Evolutionary conservation across 192 early-diverging fungal genomes (phyloP), one percentile per base, ranked within the genome.

Genomic region (Mortierella claussenii): DNA sequence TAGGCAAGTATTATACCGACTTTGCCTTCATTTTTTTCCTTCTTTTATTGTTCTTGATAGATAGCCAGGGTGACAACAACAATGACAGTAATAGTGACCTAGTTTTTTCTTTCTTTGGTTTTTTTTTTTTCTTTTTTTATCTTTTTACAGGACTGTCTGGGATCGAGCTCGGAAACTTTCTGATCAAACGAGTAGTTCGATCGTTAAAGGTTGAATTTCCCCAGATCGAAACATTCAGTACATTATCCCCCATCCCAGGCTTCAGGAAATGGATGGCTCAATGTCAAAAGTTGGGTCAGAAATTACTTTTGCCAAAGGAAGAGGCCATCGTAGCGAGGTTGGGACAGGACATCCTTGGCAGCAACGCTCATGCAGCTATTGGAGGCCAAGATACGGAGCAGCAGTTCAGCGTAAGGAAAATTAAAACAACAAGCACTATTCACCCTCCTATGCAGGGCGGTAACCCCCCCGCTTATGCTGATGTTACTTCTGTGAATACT

Each of bases 111-210:
- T n/a, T n/a, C n/a, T n/a, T n/a, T n/a, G n/a, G n/a, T n/a, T n/a
- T n/a, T n/a, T n/a, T n/a, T n/a, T n/a, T n/a, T n/a, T 40, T 40
- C 37, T 13, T 40, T 7, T 40, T 40, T 40, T 40, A 40, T 40
- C 13, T 40, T 40, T 10, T 11, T 9, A 21, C 32, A 80, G 83
- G 94, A 1, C 83, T 98, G 11, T 84, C 92, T 13, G 95, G 97
- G 21, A 93, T 98, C 32, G 92, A 98, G 44, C 65, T 98, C 24
- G 97, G 95, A 9, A 94, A 94, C 78, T 93, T 95, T 74, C 71
- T 95, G 61, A 94, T 97, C 68, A 96, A 96, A 63, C 88, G 91
- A 15, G 94, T 95, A 2, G 93, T 98, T 5, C 82, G 84, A n/a
- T 89, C 94, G 31, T 81, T 97, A 15, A 88, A 91, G 60, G 58